phyloP scores from a whole-genome alignment of 1,139 yeast species.

The Debaryomycetaceae sp. region DNA sequence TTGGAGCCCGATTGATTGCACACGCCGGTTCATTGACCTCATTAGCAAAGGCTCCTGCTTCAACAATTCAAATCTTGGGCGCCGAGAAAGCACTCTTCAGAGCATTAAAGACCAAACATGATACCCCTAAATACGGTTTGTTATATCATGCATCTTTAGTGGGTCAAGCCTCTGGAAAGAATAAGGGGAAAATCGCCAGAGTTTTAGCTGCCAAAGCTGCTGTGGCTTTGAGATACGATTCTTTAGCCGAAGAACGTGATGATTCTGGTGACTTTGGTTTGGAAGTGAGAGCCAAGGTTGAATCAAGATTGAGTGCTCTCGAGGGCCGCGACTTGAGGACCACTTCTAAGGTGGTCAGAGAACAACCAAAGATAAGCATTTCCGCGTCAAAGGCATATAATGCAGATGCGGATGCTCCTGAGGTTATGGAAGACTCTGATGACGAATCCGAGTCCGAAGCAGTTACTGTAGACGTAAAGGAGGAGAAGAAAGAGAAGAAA shows the following conservation, averaged over 20 bases:
- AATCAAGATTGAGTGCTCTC: constrained; percentile 86
- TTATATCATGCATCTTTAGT: constrained; percentile 96
- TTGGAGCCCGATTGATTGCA: constrained; percentile 96
- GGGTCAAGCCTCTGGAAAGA: constrained; percentile 94
- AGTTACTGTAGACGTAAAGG: constrained; percentile 42
- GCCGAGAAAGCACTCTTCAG: constrained; percentile 99
- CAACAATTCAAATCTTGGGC: constrained; percentile 96
- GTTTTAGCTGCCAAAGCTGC: constrained; percentile 99
- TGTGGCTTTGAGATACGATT: constrained; percentile 93
- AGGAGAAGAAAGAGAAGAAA: constrained; percentile 44
- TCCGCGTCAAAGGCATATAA: constrained; percentile 85
- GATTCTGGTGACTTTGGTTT: constrained; percentile 93
- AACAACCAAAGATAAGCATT: constrained; percentile 78
- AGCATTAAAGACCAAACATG: constrained; percentile 97
- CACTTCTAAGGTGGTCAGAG: constrained; percentile 70
- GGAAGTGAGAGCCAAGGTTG: constrained; percentile 90
- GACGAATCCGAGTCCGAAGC: constrained; percentile 51
- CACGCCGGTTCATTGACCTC: constrained; percentile 98
- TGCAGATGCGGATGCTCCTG: constrained; percentile 83
- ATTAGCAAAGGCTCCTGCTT: constrained; percentile 96
- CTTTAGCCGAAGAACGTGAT: constrained; percentile 93
- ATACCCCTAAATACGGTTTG: constrained; percentile 97
- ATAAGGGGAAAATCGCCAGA: constrained; percentile 98
- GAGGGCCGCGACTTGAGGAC: constrained; percentile 94
- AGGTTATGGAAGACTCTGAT: constrained; percentile 34